Percentiles rank a stretch among this genome's conserved stretches.
These are phyloP conservation scores for Tetrastigma voinierianum DNA, from an alignment of 164 flowering plant genomes.

Conservation along the genomic window DNA sequence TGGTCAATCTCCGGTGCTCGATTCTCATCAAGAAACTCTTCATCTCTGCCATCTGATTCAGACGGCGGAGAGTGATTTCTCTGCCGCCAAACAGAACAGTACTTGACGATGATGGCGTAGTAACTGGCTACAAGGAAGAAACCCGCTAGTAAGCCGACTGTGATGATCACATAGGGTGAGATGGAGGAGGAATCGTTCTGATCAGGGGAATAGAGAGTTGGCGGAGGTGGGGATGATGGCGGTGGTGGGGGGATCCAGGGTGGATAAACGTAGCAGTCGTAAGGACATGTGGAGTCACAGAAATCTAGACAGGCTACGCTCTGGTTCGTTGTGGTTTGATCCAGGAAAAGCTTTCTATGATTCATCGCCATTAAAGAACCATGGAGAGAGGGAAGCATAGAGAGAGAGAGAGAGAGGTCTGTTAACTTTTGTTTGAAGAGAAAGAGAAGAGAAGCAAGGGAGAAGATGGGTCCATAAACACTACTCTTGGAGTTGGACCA, in stretches of 20 bases:
- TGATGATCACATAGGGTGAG: constrained; percentile 28
- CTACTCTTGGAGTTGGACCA: not conserved
- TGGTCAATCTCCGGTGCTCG: constrained; percentile 26
- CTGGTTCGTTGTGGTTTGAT: constrained; percentile 2
- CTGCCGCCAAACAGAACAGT: constrained; percentile 13
- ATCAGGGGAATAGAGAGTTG: not conserved
- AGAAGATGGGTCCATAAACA: not conserved
- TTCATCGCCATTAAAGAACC: constrained; percentile 16
- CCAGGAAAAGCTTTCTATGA: constrained; percentile 34
- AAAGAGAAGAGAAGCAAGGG: constrained; percentile 4
- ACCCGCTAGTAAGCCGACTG: constrained; percentile 25
- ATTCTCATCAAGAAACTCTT: constrained; percentile 28
- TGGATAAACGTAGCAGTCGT: constrained; percentile 15
- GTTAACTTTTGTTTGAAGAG: constrained; percentile 3
- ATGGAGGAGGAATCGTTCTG: not conserved
- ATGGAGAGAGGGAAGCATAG: not conserved
- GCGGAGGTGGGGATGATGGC: constrained; percentile 13
- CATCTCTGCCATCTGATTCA: constrained; percentile 13
- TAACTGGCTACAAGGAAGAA: constrained; percentile 34
- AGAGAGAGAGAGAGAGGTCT: not conserved
- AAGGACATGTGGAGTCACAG: constrained; percentile 18
- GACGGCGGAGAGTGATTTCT: constrained; percentile 1
- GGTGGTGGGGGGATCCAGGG: constrained; percentile 1
- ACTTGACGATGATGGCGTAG: constrained; percentile 31
- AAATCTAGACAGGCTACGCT: not conserved